These are phyloP conservation scores for Bidens hawaiensis DNA, from an alignment of 140 eudicot species.

Conservation along the genomic window DNA sequence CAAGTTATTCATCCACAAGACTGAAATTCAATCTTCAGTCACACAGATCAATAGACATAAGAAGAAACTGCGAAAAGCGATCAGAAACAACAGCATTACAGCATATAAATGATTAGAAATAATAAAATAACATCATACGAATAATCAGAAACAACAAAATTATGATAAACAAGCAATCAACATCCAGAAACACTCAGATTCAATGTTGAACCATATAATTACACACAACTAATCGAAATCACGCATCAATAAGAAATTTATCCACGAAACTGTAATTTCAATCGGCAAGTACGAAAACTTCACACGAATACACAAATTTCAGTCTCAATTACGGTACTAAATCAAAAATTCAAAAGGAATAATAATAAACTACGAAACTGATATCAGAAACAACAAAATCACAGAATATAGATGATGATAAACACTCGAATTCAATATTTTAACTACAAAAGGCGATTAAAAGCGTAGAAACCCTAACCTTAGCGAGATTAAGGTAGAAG, in stretches of 20 bases:
- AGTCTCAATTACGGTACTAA: no score
- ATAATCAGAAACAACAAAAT: slow-evolving; percentile 4
- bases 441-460: neutral
- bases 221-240: no score
- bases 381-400: neutral
- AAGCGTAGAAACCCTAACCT: slow-evolving; percentile 27
- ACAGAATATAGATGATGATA: neutral
- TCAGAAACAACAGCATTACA: no score
- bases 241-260: no score
- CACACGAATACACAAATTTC: no score
- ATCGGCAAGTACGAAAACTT: no score
- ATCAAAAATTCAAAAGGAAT: neutral
- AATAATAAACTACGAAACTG: neutral
- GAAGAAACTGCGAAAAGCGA: neutral
- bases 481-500: slow-evolving; percentile 61
- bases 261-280: no score
- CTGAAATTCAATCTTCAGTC: neutral
- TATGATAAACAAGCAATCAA: no score
- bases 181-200: neutral
- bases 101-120: no score
- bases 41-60: neutral
- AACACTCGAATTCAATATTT: neutral
- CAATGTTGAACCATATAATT: neutral
- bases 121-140: neutral
- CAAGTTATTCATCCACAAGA: neutral